Evolutionary conservation across 2,329 filamentous ascomycete genomes (phyloP).

Genomic region (Pyricularia grisea): DNA sequence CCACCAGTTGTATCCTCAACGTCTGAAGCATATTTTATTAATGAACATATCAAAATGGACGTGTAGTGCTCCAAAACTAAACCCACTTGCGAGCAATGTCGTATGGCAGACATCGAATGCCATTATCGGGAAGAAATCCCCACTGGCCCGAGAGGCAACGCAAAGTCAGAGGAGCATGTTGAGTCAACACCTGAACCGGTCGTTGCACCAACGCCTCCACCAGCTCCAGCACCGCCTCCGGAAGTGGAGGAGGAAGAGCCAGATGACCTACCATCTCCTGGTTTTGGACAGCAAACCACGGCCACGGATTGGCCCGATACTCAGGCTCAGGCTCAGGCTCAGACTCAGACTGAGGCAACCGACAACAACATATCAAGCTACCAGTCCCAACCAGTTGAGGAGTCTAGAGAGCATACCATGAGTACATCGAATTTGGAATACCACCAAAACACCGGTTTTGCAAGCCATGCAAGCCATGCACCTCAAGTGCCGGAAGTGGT

Average conservation of each 20-base stretch:
- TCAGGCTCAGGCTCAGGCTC: no score
- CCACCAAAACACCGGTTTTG: background rate
- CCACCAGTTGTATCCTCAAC: background rate
- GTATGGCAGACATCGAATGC: constrained; percentile 7
- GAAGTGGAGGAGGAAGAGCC: constrained; percentile 12
- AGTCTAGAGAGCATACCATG: background rate
- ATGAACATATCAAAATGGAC: background rate
- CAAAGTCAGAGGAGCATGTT: background rate
- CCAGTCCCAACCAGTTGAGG: background rate
- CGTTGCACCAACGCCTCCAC: constrained; percentile 11
- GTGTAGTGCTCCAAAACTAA: constrained; percentile 22
- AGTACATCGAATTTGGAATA: background rate
- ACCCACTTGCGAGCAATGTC: constrained; percentile 21
- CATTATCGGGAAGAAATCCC: constrained; percentile 7
- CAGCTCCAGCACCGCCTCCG: constrained; percentile 4
- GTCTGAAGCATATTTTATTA: no score
- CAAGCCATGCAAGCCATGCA: background rate
- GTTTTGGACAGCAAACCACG: constrained; percentile 7
- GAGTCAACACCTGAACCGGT: constrained; percentile 11
- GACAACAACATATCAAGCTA: background rate
- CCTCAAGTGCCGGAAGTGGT: background rate
- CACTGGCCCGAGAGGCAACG: background rate
- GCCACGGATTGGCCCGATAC: background rate
- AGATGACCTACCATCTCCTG: constrained; percentile 14
- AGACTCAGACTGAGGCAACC: background rate